These are phyloP conservation scores for Cryptococcus maquisensis DNA, from an alignment of 1,284 basidiomycete genomes.

Conservation along the genomic window DNA sequence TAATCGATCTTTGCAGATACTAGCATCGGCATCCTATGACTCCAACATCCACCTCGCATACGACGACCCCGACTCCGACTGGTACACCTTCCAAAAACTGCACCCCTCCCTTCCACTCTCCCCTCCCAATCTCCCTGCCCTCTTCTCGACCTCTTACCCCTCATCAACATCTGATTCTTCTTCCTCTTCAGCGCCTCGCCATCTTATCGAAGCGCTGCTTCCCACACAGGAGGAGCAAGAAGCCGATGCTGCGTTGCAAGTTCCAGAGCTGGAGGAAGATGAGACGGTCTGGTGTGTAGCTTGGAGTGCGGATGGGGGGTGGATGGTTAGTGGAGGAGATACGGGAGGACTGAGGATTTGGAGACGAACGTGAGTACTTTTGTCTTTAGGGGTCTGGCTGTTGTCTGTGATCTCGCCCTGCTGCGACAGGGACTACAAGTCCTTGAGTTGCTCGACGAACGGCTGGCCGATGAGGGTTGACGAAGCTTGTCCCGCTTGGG, in stretches of 20 bases:
- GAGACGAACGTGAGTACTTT: conserved; percentile 41
- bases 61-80: conserved; percentile 92
- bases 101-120: conserved; percentile 63
- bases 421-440: neutral
- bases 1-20: conserved; percentile 58
- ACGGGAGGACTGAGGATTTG: conserved; percentile 53
- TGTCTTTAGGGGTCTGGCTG: neutral
- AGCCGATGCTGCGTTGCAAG: conserved; percentile 27
- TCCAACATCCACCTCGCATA: conserved; percentile 91
- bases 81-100: conserved; percentile 81
- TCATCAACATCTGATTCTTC: too few species aligned
- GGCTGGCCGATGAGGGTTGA: too few species aligned
- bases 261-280: conserved; percentile 45
- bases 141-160: too few species aligned
- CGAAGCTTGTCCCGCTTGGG: too few species aligned
- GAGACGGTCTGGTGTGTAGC: conserved; percentile 86
- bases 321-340: conserved; percentile 61
- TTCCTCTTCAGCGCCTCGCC: conserved; percentile 4
- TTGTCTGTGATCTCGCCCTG: too few species aligned
- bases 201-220: conserved; percentile 14
- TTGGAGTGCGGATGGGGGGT: conserved; percentile 70
- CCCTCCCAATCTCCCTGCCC: conserved; percentile 17
- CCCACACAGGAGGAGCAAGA: conserved; percentile 24
- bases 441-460: neutral
- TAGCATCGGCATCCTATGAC: conserved; percentile 96